Evolutionary conservation across 495 filamentous ascomycete species (phyloP).

Genomic region (Bombardia bombarda): DNA sequence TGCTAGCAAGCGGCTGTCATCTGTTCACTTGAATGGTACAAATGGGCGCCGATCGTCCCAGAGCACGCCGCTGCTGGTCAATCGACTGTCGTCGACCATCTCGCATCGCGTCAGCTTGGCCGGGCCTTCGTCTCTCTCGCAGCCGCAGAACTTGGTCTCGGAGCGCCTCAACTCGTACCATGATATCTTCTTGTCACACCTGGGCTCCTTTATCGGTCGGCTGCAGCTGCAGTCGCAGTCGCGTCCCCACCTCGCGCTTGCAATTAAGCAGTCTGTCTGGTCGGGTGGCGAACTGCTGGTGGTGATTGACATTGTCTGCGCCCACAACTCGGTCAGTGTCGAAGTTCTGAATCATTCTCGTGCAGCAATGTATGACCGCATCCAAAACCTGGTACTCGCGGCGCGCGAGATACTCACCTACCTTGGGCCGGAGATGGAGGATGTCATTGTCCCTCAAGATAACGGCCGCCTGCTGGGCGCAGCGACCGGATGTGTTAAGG

Average conservation of each 20-base stretch:
- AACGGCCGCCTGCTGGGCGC: conserved; percentile 69
- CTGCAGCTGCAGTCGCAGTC: conserved; percentile 85
- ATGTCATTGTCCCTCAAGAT: conserved; percentile 73
- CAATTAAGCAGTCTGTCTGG: conserved; percentile 64
- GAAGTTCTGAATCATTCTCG: conserved; percentile 59
- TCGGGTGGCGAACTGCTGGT: conserved; percentile 71
- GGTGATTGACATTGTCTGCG: conserved; percentile 76
- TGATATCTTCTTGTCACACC: conserved; percentile 77
- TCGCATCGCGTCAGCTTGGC: conserved; percentile 47
- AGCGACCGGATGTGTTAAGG: conserved; percentile 83
- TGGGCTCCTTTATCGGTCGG: conserved; percentile 87
- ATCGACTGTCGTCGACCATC: conserved; percentile 41
- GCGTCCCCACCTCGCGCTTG: conserved; percentile 65
- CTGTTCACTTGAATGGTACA: conserved; percentile 26
- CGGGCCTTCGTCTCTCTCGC: conserved; percentile 34
- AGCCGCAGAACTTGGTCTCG: conserved; percentile 43
- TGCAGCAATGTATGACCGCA: conserved; percentile 69
- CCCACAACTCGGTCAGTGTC: conserved; percentile 61
- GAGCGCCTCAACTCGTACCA: conserved; percentile 65
- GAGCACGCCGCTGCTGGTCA: conserved; percentile 12
- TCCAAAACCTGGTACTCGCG: conserved; percentile 69
- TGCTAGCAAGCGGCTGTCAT: conserved; percentile 37
- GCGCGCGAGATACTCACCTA: conserved; percentile 69
- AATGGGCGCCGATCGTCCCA: conserved; percentile 34
- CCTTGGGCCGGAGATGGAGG: conserved; percentile 53